Conservation (phyloP, 2,329 filamentous ascomycete genomes). For the Eurotiales sp. region DNA sequence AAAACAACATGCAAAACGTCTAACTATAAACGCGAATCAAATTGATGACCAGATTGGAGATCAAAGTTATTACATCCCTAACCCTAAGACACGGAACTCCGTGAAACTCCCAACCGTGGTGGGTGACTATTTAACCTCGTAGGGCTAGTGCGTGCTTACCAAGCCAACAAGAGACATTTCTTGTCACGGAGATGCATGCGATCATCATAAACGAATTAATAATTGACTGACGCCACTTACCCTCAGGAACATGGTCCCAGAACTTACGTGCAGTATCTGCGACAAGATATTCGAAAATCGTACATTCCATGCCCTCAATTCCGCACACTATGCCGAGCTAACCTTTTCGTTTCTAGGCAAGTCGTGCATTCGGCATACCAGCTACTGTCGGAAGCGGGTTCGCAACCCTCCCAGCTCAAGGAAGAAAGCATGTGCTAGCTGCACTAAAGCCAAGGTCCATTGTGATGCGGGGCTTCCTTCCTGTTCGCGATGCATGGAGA, state of each 20-base stretch:
- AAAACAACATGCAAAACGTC: no score
- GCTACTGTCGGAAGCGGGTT: constrained; percentile 1
- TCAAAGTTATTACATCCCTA: no score
- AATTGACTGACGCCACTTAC: neutral
- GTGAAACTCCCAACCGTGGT: no score
- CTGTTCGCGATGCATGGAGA: constrained; percentile 4
- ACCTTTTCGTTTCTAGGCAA: no score
- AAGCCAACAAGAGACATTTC: neutral
- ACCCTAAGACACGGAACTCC: neutral
- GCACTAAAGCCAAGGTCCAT: constrained; percentile 1
- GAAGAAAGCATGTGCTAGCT: neutral
- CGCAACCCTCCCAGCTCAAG: neutral
- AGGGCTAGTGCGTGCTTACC: neutral
- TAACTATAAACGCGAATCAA: no score
- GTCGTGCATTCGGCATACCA: constrained; percentile 2
- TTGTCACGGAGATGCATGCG: neutral
- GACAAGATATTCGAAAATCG: constrained; percentile 2
- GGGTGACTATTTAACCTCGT: neutral
- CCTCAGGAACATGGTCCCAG: neutral
- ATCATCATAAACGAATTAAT: no score
- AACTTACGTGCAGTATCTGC: neutral
- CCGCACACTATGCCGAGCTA: no score
- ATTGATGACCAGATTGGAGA: no score
- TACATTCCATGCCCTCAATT: no score
- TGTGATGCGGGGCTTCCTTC: constrained; percentile 1